Evolutionary conservation across 495 filamentous ascomycete genomes (phyloP), one percentile per base, ranked within the genome.

Genomic region (Pseudotulostoma volvatum): DNA sequence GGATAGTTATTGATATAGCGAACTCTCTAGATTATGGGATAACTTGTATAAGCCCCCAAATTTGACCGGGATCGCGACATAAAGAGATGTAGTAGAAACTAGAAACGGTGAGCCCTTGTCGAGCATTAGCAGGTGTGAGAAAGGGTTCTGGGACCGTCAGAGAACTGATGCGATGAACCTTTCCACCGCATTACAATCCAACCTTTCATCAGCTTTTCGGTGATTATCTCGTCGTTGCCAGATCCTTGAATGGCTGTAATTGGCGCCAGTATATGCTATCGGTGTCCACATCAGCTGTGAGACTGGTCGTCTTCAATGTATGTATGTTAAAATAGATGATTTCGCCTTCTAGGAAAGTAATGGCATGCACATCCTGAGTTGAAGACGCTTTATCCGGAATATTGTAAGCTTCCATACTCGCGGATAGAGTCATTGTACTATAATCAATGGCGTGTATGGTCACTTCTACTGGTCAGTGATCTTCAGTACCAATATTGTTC

Each of bases 151-250:
- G 23, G 23, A 5, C 11, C 11, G 23, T 28, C 23, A 28, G 23
- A n/a, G n/a, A n/a, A 11, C 23, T 11, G 11, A 28, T 5, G 18
- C 4, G 40, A 55, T 63, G 42, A 46, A 74, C 73, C 79, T 58
- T 84, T 84, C 79, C 79, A 84, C 41, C 79, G 63, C 79, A 84
- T 83, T 44, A 84, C 56, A 33, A 84, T 69, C 73, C 74, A 83
- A 11, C 74, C 61, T 45, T 67, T 57, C 30, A 52, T 61, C 44
- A 78, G 43, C 48, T 68, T 54, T 32, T 65, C 59, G 18, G 60
- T 64, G 8, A 68, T 68, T 37, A 80, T 64, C 37, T 76, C 65
- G 3, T 73, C 64, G 50, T 77, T 72, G 57, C 55, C 33, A 77
- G 45, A 32, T 69, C 53, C 41, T 65, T 64, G 53, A 84, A 83